Base-by-base conservation (phyloP, 164 flowering plant genomes). In the Umbilicus rupestris region DNA sequence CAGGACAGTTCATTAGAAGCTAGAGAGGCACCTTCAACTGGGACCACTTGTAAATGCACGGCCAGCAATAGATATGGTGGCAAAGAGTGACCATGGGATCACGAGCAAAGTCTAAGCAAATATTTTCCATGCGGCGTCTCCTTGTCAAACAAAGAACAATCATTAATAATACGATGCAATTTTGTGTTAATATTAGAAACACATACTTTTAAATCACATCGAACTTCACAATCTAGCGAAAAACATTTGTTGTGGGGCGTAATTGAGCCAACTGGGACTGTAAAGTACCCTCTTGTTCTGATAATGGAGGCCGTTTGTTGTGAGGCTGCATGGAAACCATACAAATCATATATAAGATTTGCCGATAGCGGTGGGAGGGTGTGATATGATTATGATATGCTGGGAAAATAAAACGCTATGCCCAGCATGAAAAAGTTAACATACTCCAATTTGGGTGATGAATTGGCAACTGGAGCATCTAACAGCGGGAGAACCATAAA, bases 361-460 rank as follows among this genome's bases (percentile, higher is more conserved):
- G 26, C 35, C 24, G 57, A 24, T 28, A 22, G 6, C 29, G 45
- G 20, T 19, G 16, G 33, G 14, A 22, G 33, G 30, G 8, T 28
- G 50, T 14, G 29, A 24, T 22, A 7, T 50, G 8, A 41, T 16
- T 33, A 5, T 33, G 55, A 31, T 22, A n/a, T 49, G 39, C 37
- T 20, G n/a, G n/a, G 42, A 41, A 46, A 41, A 16, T 39, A 39
- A 7, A 46, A 45, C 12, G 19, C 46, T 42, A 41, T 41, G 44
- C 44, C 12, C 6, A 41, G 44, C 10, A 12, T 0, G 33, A 49
- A 44, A 31, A 8, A 69, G 30, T 37, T 59, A 11, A 72, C 80
- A 39, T 80, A 92, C 98, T 66, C 90, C 87, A 68, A 92, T 85
- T 75, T 90, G 81, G 39, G 93, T 92, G 74, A 85, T 82, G 67